phyloP scores from a whole-genome alignment of 1,284 basidiomycete genomes.

The Apiotrichum gracile region DNA sequence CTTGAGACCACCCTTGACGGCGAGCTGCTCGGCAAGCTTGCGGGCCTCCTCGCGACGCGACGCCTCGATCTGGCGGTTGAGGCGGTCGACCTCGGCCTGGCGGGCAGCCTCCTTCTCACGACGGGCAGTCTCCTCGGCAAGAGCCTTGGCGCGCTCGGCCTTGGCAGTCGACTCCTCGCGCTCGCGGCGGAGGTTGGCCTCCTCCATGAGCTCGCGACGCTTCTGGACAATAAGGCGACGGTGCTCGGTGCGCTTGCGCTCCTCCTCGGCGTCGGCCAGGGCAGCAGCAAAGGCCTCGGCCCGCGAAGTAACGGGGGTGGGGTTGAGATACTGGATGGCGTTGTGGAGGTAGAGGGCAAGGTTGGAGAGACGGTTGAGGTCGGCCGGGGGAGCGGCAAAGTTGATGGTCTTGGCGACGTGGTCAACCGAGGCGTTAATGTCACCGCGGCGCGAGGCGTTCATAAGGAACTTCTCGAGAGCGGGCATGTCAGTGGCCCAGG shows the following conservation, averaged over 20 bases:
- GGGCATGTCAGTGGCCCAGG: slow-evolving; percentile 57
- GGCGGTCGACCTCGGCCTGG: slow-evolving; percentile 69
- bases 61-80: slow-evolving; percentile 73
- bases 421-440: slow-evolving; percentile 82
- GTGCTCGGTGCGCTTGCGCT: slow-evolving; percentile 69
- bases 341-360: slow-evolving; percentile 69
- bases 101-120: slow-evolving; percentile 63
- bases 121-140: slow-evolving; percentile 68
- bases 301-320: slow-evolving; percentile 41
- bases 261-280: slow-evolving; percentile 52
- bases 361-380: slow-evolving; percentile 58
- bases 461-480: slow-evolving; percentile 89
- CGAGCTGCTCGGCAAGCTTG: slow-evolving; percentile 80
- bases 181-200: slow-evolving; percentile 79
- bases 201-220: slow-evolving; percentile 79
- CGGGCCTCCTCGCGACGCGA: slow-evolving; percentile 80
- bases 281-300: slow-evolving; percentile 46
- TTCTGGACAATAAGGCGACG: slow-evolving; percentile 78
- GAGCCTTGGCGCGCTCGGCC: slow-evolving; percentile 63
- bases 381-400: slow-evolving; percentile 52
- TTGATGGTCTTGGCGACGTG: slow-evolving; percentile 80
- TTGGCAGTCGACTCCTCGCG: slow-evolving; percentile 82
- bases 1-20: slow-evolving; percentile 79
- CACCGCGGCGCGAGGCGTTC: slow-evolving; percentile 82
- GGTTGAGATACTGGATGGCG: slow-evolving; percentile 55